Evolutionary conservation across 148 eudicot species (phyloP).

Genomic region (Rhododendron vialii): DNA sequence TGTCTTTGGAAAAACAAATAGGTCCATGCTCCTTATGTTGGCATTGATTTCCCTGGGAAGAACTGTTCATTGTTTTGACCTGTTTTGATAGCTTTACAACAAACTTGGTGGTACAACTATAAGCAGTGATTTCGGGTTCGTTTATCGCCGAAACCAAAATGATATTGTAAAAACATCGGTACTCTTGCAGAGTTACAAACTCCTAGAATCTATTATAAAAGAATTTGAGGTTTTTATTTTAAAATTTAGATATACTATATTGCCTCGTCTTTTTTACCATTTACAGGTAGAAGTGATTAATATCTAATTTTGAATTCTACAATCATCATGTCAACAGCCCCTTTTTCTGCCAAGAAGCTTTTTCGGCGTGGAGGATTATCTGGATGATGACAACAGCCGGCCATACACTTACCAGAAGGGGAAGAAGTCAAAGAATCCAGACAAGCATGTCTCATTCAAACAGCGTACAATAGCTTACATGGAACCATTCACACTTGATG

Average conservation of each 20-base stretch:
- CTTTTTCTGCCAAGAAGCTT: slow-evolving; percentile 76
- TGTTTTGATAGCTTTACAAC: neutral
- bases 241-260: neutral
- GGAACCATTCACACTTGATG: slow-evolving; percentile 91
- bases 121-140: neutral
- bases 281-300: neutral
- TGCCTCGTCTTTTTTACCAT: neutral
- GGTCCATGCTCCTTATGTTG: neutral
- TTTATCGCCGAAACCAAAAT: neutral
- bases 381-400: slow-evolving; percentile 88
- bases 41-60: neutral
- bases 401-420: slow-evolving; percentile 92
- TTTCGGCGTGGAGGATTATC: slow-evolving; percentile 93
- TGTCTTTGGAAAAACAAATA: neutral
- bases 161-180: neutral
- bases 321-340: slow-evolving; percentile 35
- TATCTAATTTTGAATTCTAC: slow-evolving; percentile 6
- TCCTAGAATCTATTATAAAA: neutral
- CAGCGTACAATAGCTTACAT: slow-evolving; percentile 90
- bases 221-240: neutral
- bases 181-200: neutral
- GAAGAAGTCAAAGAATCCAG: slow-evolving; percentile 83
- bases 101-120: neutral
- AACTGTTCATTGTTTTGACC: neutral
- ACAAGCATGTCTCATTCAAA: slow-evolving; percentile 82